Evolutionary conservation across 2,329 filamentous ascomycete species (phyloP).

Genomic region (Acephala macrosclerotiorum): DNA sequence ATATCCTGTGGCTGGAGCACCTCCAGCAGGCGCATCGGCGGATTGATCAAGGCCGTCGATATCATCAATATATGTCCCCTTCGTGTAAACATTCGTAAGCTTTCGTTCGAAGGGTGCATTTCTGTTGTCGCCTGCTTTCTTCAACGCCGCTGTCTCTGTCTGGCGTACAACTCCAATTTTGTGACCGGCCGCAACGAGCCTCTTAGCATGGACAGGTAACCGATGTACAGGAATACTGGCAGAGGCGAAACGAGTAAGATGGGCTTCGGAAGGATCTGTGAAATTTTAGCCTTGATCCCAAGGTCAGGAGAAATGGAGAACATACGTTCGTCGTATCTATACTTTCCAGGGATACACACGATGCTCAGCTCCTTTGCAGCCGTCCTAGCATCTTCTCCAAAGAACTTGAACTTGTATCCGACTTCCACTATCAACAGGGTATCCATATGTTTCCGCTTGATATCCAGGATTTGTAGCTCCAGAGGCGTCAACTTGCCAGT

Average conservation of each 20-base stretch:
- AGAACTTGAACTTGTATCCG: conserved; percentile 97
- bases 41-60: conserved; percentile 75
- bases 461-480: conserved; percentile 91
- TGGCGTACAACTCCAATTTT: conserved; percentile 97
- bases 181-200: conserved; percentile 88
- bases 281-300: conserved; percentile 28
- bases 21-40: conserved; percentile 61
- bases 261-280: conserved; percentile 84
- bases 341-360: conserved; percentile 95
- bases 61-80: conserved; percentile 97
- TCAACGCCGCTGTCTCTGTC: conserved; percentile 92
- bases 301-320: conserved; percentile 26
- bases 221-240: conserved; percentile 95
- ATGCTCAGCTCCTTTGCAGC: conserved; percentile 93
- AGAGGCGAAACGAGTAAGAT: conserved; percentile 90
- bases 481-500: conserved; percentile 88
- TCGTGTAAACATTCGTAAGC: conserved; percentile 96
- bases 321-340: conserved; percentile 88
- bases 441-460: conserved; percentile 90
- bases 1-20: conserved; percentile 77
- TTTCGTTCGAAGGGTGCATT: conserved; percentile 92
- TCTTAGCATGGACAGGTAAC: conserved; percentile 91
- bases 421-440: conserved; percentile 93
- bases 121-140: conserved; percentile 92
- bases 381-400: conserved; percentile 89